Percentiles rank a stretch among this genome's conserved stretches.
Conservation (phyloP, 2,329 filamentous ascomycete species). For the Allantophomopsis lycopodina region DNA sequence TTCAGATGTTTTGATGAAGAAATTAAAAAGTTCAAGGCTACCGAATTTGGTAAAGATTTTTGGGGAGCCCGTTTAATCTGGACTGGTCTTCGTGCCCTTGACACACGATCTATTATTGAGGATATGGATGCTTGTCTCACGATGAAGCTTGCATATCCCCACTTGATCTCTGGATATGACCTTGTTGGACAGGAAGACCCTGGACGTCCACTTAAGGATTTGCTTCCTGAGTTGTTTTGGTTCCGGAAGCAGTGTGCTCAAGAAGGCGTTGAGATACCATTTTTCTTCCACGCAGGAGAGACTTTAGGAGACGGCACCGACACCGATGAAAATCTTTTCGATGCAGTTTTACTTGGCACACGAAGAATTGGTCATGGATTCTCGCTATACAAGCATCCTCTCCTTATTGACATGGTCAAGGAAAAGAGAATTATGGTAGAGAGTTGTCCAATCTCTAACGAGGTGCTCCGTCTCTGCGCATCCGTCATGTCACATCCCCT, state of each 20-base stretch:
- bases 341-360: constrained; percentile 76
- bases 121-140: constrained; percentile 81
- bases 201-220: constrained; percentile 60
- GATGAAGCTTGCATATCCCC: constrained; percentile 65
- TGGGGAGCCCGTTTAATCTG: constrained; percentile 81
- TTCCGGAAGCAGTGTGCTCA: constrained; percentile 76
- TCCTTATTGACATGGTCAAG: constrained; percentile 79
- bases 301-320: constrained; percentile 65
- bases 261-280: constrained; percentile 70
- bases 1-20: constrained; percentile 67
- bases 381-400: constrained; percentile 80
- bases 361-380: constrained; percentile 83
- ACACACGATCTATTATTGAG: constrained; percentile 54
- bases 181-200: constrained; percentile 78
- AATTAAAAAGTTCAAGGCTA: constrained; percentile 58
- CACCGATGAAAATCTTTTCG: constrained; percentile 74
- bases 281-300: constrained; percentile 94
- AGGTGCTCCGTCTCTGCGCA: constrained; percentile 66
- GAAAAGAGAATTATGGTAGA: constrained; percentile 81
- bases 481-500: constrained; percentile 69
- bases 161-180: constrained; percentile 78
- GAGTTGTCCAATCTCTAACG: constrained; percentile 83
- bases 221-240: constrained; percentile 82
- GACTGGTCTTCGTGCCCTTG: constrained; percentile 55
- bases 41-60: constrained; percentile 59